Base-by-base conservation (phyloP, 2,329 filamentous ascomycete species). In the Penicillium sp. region DNA sequence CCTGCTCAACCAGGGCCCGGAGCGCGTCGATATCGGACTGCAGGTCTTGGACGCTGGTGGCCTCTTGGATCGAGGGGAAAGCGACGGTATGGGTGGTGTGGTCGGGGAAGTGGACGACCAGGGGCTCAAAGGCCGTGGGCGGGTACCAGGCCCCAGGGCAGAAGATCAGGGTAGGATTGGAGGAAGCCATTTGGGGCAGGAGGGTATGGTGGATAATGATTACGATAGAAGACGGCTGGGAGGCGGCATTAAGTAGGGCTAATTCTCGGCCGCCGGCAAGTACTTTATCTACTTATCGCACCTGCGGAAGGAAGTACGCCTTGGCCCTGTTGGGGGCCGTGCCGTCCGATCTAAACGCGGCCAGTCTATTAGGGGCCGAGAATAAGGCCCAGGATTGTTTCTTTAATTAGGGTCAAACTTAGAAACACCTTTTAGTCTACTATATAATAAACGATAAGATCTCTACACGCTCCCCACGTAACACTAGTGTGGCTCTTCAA, bases 61-160 rank as follows among this genome's bases (percentile, higher is more conserved):
- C 58, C 51, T 69, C 55, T 33, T 71, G 63, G 26, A 72, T 61
- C 0, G 70, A 72, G 19, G 69, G 69, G 52, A 72, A 71, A 7
- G 63, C 58, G 25, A 71, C 51, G 4, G 42, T 46, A 35, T 53
- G 29, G 45, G 62, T 65, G 35, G 26, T 61, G 48, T 68, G 67
- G 25, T 61, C 63, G 44, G 61, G 21, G 11, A 72, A 58, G 27
- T 59, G 55, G 9, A 60, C 53, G 42, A 67, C 66, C 8, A 72
- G 53, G 21, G 67, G 65, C 43, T 65, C 57, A 54, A 72, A 73
- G 4, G 68, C 62, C 1, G 67, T 67, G 27, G 66, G 50, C 8
- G 71, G 69, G 58, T 69, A 72, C 70, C 70, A 73, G 45, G 70
- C 70, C 26, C 71, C 71, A 3, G 71, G 68, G 27, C 62, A 60